Conservation (phyloP, 352 stramenopile genomes). For the Globisporangium spinosum region DNA sequence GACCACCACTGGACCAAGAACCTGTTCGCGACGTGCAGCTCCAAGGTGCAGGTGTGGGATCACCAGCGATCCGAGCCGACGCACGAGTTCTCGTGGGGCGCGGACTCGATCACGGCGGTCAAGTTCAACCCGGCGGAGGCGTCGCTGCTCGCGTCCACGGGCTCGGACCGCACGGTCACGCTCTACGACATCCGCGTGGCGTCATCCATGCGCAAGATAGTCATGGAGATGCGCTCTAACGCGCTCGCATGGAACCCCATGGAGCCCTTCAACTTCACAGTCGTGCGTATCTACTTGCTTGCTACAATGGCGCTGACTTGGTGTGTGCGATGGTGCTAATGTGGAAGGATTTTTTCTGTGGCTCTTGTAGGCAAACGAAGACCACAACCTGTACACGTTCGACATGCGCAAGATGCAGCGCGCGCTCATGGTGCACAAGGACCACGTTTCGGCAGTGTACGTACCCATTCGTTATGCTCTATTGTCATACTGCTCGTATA, state of each 20-base stretch:
- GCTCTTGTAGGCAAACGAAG: constrained; percentile 92
- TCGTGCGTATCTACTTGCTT: constrained; percentile 43
- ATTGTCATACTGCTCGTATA: background rate
- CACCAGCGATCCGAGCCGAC: constrained; percentile 90
- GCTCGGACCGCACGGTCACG: constrained; percentile 90
- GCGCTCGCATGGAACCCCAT: constrained; percentile 99
- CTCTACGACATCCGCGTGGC: constrained; percentile 92
- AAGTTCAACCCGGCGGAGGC: constrained; percentile 96
- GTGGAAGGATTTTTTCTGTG: background rate
- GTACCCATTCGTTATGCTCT: constrained; percentile 18
- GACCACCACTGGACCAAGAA: constrained; percentile 96
- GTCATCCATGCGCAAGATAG: constrained; percentile 95
- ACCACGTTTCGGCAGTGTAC: constrained; percentile 96
- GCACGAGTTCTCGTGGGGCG: constrained; percentile 91
- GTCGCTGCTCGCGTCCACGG: constrained; percentile 93
- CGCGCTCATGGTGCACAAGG: constrained; percentile 96
- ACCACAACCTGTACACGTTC: constrained; percentile 99
- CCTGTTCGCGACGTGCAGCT: constrained; percentile 91
- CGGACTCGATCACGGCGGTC: constrained; percentile 94
- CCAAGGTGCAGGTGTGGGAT: constrained; percentile 96
- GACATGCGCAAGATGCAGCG: constrained; percentile 97
- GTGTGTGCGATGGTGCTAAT: background rate
- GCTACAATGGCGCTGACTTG: background rate
- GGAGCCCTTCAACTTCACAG: constrained; percentile 98
- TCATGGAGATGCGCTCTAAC: constrained; percentile 96